A percentile compares a stretch with the other conserved stretches of the same genome.
Evolutionary conservation across 202 grass and related monocot species (phyloP).

Genomic region (Cymbopogon flexuosus): DNA sequence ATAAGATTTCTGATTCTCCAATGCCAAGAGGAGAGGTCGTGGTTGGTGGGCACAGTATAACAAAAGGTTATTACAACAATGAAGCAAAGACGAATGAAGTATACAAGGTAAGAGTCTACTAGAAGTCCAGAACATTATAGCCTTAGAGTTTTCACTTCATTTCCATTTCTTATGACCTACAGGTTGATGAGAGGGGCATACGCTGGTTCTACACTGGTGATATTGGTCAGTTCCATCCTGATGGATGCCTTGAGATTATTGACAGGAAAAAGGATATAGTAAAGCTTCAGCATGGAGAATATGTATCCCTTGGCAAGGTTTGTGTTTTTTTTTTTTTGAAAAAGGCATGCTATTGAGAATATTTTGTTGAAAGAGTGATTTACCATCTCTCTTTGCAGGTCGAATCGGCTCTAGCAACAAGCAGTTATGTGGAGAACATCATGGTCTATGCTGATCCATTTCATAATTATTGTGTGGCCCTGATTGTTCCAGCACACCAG

Average conservation of each 20-base stretch:
- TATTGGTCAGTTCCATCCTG: constrained; percentile 81
- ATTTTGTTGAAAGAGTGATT: constrained; percentile 15
- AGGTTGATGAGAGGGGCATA: constrained; percentile 72
- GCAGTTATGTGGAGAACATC: constrained; percentile 75
- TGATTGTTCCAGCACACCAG: constrained; percentile 52
- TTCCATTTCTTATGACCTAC: not conserved
- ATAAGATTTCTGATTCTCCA: constrained; percentile 67
- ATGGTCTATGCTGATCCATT: constrained; percentile 86
- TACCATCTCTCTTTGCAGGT: constrained; percentile 39
- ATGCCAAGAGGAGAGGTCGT: constrained; percentile 80
- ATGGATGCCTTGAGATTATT: constrained; percentile 82
- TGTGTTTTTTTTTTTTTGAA: not conserved
- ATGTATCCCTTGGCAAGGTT: constrained; percentile 90
- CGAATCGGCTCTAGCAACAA: constrained; percentile 59
- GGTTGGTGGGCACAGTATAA: constrained; percentile 65
- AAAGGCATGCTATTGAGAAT: not conserved
- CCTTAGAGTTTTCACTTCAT: constrained; percentile 1
- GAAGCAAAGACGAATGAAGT: constrained; percentile 74
- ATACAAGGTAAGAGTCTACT: constrained; percentile 53
- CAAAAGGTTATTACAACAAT: constrained; percentile 80
- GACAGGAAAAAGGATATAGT: constrained; percentile 95
- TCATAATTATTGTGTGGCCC: constrained; percentile 72
- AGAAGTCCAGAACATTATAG: not conserved
- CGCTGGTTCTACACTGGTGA: constrained; percentile 89
- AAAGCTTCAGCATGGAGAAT: constrained; percentile 96